Percentiles rank a stretch among this genome's conserved stretches.
phyloP scores from a whole-genome alignment of 2,329 filamentous ascomycete genomes.

The Phaeomoniella chlamydospora region DNA sequence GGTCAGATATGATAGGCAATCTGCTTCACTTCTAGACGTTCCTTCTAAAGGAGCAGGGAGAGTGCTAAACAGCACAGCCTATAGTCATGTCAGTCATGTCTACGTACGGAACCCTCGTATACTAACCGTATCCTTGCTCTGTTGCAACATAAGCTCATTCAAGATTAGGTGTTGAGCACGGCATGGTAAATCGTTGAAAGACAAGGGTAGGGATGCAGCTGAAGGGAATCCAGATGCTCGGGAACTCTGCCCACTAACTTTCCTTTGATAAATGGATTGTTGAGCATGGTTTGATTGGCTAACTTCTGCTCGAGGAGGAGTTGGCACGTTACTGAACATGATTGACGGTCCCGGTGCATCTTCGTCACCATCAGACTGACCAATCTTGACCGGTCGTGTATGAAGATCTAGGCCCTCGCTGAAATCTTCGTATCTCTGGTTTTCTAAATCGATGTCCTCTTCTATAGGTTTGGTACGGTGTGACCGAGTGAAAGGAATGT shows the following conservation, averaged over 20 bases:
- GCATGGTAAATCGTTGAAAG: constrained; percentile 75
- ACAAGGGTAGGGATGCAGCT: constrained; percentile 52
- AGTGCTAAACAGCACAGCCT: constrained; percentile 66
- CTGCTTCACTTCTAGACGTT: constrained; percentile 54
- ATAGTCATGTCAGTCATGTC: too few species aligned
- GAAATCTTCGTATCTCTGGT: too few species aligned
- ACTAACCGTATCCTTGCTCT: constrained; percentile 45
- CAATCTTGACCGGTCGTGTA: too few species aligned
- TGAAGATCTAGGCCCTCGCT: too few species aligned
- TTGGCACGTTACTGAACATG: constrained; percentile 49
- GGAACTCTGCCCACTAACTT: not conserved
- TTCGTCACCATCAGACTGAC: constrained; percentile 6
- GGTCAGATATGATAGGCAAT: constrained; percentile 59
- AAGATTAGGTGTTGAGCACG: constrained; percentile 75
- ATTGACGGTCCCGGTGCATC: constrained; percentile 47
- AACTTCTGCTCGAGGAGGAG: constrained; percentile 17
- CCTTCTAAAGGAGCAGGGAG: constrained; percentile 68
- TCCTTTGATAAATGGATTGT: constrained; percentile 25
- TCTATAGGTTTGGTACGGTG: too few species aligned
- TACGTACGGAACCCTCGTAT: too few species aligned
- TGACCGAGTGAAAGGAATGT: too few species aligned
- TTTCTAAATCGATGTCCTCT: constrained; percentile 11
- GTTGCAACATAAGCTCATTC: constrained; percentile 63
- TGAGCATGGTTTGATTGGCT: too few species aligned
- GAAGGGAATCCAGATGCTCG: constrained; percentile 34